phyloP scores from a whole-genome alignment of 225 moss, liverwort and hornwort genomes.

The Physcomitrellopsis africana region DNA sequence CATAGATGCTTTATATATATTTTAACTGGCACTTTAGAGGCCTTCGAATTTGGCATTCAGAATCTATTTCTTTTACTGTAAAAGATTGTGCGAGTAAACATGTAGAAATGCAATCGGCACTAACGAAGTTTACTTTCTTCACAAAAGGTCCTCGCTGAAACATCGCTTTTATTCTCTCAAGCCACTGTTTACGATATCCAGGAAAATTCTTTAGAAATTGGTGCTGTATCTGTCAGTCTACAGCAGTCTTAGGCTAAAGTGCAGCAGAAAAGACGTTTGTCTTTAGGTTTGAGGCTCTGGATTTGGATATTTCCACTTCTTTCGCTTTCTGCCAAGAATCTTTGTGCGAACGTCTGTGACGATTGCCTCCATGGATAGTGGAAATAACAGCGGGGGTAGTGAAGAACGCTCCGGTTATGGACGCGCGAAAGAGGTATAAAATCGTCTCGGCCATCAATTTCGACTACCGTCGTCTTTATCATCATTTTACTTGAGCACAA shows the following conservation, averaged over 20 bases:
- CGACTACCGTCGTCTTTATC: background rate
- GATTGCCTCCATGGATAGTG: slow-evolving; percentile 16
- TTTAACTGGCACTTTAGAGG: no score
- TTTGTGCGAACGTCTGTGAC: background rate
- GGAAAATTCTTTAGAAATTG: background rate
- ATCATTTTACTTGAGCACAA: background rate
- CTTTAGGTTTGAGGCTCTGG: background rate
- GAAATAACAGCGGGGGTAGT: slow-evolving; percentile 11
- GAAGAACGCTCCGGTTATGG: background rate
- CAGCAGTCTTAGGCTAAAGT: background rate
- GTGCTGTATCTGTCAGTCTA: background rate
- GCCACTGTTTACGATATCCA: no score
- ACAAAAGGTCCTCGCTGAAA: no score
- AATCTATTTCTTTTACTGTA: no score
- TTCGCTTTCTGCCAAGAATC: background rate
- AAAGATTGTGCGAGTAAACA: no score
- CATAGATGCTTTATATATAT: no score
- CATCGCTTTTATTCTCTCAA: no score
- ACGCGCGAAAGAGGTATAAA: slow-evolving; percentile 27
- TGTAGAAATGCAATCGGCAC: no score
- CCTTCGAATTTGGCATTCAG: no score
- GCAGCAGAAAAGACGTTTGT: background rate
- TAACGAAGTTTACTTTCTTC: no score
- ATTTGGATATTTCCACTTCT: background rate
- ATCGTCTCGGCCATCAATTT: background rate